Base-by-base conservation (phyloP, 2,329 filamentous ascomycete genomes). In the Trichophyton verrucosum region DNA sequence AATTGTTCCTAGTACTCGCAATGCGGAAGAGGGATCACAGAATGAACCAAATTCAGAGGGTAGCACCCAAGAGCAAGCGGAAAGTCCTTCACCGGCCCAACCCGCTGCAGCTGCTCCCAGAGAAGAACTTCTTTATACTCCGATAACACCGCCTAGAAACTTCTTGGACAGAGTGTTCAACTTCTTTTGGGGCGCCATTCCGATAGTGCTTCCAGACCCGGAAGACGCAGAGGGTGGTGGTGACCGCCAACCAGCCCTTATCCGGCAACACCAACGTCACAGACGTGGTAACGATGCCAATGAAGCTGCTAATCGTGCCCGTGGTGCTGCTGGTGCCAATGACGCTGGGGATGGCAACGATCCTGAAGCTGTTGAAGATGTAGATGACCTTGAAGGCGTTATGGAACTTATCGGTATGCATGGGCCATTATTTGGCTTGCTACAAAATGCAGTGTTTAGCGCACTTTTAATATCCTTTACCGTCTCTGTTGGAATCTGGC, bases 361-460 rank as follows among this genome's bases (percentile, higher is more conserved):
- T 63, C 76, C 72, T 55, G 78, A 81, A 65, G 77, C 74, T n/a
- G 72, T 76, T 15, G 78, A 80, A 49, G 88, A 96, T 66, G 88
- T 88, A 8, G 94, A 99, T 74, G 94, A 99, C 69, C 84, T 99
- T 15, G 94, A 99, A 71, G 94, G 94, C 0, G 89, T 99, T 59
- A 85, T 99, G 78, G 94, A 99, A 72, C 82, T 99, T 15, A 87
- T 99, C 62, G 94, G 94, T 42, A 95, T 99, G 88, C 89, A 95
- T 69, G 94, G 94, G 0, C 94, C 94, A 0, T 80, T 99, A 2
- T 86, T 87, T 13, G 91, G 90, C 2, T 81, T 99, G 4, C 85
- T 97, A 66, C 94, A 99, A 69, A 99, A 99, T 66, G 91, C 89
- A 60, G 85, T 96, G 15, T 99, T 99, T 73, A 96, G 92, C 71